Conservation (phyloP, 75 land plant genomes). For the Chamaecyparis obtusa region DNA sequence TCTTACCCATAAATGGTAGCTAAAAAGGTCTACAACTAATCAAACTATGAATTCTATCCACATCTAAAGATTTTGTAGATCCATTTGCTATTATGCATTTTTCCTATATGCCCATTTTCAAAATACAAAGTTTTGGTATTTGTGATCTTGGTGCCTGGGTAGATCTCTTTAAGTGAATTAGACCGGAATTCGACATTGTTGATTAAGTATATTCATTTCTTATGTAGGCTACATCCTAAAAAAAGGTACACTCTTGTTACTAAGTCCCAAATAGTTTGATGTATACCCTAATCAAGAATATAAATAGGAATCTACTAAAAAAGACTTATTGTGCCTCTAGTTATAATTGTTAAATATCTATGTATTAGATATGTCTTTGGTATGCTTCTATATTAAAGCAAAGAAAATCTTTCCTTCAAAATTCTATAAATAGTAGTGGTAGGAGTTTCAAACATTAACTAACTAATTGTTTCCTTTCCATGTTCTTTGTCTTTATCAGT, state of each 20-base stretch:
- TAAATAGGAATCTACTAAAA: background rate
- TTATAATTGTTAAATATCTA: background rate
- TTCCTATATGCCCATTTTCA: background rate
- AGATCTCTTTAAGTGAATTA: background rate
- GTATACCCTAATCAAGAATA: background rate
- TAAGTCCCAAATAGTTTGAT: background rate
- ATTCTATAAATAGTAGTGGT: background rate
- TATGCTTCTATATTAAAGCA: background rate
- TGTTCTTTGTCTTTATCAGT: background rate
- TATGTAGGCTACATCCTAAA: background rate
- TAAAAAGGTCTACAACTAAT: slow-evolving; percentile 46
- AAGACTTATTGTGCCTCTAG: background rate
- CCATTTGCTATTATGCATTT: background rate
- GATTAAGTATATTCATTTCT: background rate
- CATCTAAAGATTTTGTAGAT: background rate
- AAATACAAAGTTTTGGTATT: background rate
- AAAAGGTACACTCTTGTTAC: background rate
- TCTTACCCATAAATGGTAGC: slow-evolving; percentile 90
- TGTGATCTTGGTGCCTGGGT: background rate
- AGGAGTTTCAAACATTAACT: background rate
- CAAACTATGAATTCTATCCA: background rate
- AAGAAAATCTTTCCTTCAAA: background rate
- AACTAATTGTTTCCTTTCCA: background rate
- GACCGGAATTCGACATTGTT: background rate
- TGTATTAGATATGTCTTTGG: background rate